Base-by-base conservation (phyloP, 2,329 filamentous ascomycete species). In the Cladosporium sp. region DNA sequence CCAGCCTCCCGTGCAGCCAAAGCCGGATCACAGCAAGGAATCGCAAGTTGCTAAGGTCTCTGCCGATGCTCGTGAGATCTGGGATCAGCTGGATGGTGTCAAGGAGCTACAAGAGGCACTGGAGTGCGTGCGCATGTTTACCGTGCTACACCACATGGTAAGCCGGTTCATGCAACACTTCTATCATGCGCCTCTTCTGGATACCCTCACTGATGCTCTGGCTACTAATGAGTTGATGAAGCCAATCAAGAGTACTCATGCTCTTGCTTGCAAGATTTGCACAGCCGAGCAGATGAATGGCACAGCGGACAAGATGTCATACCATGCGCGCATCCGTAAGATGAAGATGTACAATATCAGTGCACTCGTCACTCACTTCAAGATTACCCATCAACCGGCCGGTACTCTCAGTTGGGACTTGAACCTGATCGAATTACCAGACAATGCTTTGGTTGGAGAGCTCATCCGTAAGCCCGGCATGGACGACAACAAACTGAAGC, bases 91-190 rank as follows among this genome's bases (percentile, higher is more conserved):
- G 2, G 83, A 83, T 8, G 82, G 82, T 3, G 80, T 92, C 68
- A 86, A 86, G 70, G 84, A 88, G 60, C 78, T 92, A 18, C 14
- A 54, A n/a, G 58, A 55, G 4, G 34, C 30, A 6, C 84, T 88
- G 15, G 84, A 85, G 47, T 85, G 84, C 67, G 82, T 91, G 57
- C 87, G 87, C 69, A 82, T 91, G 18, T 85, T 86, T 67, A 83
- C 87, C 57, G 80, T 91, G 11, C 82, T 93, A 51, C 83, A 90
- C 73, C 87, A 90, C 74, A 78, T 88, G 61, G 81, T 85, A 65
- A 82, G 83, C 64, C 82, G 81, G 41, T 92, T 89, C 72, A 80
- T 83, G 52, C 76, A 83, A 18, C 82, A 81, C 59, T 92, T 89
- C 74, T 79, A 79, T 18, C 82, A 87, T 67, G 82, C 83, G 49